Base-by-base conservation (phyloP, 306 rosid genomes). In the Aeschynomene evenia region DNA sequence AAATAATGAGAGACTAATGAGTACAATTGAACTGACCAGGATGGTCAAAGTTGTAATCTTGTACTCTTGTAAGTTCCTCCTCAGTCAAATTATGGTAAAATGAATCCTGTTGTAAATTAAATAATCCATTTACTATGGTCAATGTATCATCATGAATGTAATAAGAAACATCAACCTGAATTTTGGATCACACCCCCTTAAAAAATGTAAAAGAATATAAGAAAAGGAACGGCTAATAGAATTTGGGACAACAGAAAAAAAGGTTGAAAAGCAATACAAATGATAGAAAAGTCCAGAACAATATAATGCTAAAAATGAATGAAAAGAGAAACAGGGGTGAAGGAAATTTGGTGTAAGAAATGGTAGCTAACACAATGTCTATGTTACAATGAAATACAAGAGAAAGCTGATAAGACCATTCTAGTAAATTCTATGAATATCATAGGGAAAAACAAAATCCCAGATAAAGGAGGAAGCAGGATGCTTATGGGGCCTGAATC, bases 21-120 rank as follows among this genome's bases (percentile, higher is more conserved):
- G 72, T 69, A 65, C 15, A 66, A 63, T 33, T 71, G 66, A 75
- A 73, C 93, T 85, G 33, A 90, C 97, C 96, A 75, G 97, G 99
- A 84, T 95, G 99, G 77, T 95, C 99, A 79, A 91, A 95, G 85
- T 95, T 95, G 88, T 91, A 95, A 66, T 91, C 99, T 46, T 87
- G 89, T 75, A 91, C 99, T 81, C 83, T 80, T 50, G 56, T 75
- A 82, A 85, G 90, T 86, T 87, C 91, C 74, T 87, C 97, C 54
- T 77, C 76, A 2, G 84, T 84, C 87, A 95, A 80, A 82, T 86
- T 79, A 80, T 89, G 95, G 84, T 95, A 95, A 82, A 95, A 95
- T 28, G 99, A 95, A 83, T 91, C 99, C 99, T 95, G 88, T 79
- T 23, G 50, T 54, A 42, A 26, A 52, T 59, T 37, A 50, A 75